Base-by-base conservation (phyloP, 2,329 filamentous ascomycete genomes). In the Pseudogymnoascus sp. region DNA sequence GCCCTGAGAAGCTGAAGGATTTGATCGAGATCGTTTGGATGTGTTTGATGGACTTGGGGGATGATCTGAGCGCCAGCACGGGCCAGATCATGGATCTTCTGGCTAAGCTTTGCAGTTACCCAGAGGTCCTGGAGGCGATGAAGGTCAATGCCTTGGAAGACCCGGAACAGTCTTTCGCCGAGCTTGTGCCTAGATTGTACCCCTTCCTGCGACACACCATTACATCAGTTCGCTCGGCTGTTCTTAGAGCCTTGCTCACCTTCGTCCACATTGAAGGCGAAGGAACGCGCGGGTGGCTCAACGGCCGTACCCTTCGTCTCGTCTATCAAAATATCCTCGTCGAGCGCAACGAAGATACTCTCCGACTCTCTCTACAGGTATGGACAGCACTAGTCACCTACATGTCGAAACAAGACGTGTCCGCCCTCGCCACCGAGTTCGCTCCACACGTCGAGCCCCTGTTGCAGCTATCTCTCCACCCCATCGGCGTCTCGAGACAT, bases 71-170 rank as follows among this genome's bases (percentile, higher is more conserved):
- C 75, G 95, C 95, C 3, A 98, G 95, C 75, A 99, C 96, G 8
- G 95, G 95, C 60, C 96, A 92, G 64, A 96, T 99, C 63, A 99
- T 99, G 96, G 96, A 99, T 75, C 84, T 99, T 43, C 82, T 99
- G 16, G 95, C 96, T 13, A 98, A 95, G 66, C 85, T 99, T 1
- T 99, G 95, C 78, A 90, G 92, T 67, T 99, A 97, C 79, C 90
- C 90, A 0, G 86, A 96, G 77, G 93, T 98, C 6, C 79, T 99
- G 34, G 87, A 93, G 66, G 90, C 93, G 13, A 99, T 99, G 95
- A 96, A 96, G 77, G 79, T 81, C 31, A 96, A 96, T 64, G 93
- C 93, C 6, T 85, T 86, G 6, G 83, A 89, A 71, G 90, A 97
- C 71, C 84, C 91, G 11, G 89, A 93, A 69, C 89, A 93, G 63